Evolutionary conservation across 2,329 filamentous ascomycete genomes (phyloP), one percentile per base, ranked within the genome.

Genomic region (Aspergillus alliaceus): DNA sequence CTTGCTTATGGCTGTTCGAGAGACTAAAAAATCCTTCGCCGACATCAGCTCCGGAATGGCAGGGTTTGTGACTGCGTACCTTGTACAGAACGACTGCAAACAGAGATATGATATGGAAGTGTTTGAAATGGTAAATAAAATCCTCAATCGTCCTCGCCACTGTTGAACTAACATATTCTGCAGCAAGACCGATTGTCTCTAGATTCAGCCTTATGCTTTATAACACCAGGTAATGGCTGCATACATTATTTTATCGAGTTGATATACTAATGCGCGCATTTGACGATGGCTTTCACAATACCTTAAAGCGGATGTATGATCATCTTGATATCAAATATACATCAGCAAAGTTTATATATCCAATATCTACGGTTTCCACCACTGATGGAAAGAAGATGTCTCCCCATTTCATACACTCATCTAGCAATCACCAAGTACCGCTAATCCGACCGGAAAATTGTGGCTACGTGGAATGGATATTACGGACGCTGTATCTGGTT

Each of bases 291-390:
- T 87, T 83, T 68, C 86, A 87, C 64, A 66, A 70, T 47, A 83
- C 85, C 59, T 70, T 87, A 49, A 78, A 77, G 59, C 74, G 75
- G 27, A 82, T 87, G 79, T 86, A 86, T 67, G 73, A 81, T 27
- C 74, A 84, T 60, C 70, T 87, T 3, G 77, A 73, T 2, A 73
- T 87, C 12, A 70, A 71, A 6, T 82, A 84, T 57, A 76, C 79
- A 39, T 72, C 77, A 11, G 77, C 53, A 9, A 48, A 46, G 83
- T 53, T 76, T 73, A 15, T 86, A 86, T 61, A 55, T 53, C 44
- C 53, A 1, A 68, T 85, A 2, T 87, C 82, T 65, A 77, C 77
- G 35, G 82, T 86, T 56, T 76, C 80, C 11, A 74, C 68, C 51
- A 62, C 70, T 11, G 46, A 56, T 39, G 25, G 40, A 55, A 44